Evolutionary conservation across 805 yeast genomes (phyloP).

Genomic region (Sugiyamaella americana): DNA sequence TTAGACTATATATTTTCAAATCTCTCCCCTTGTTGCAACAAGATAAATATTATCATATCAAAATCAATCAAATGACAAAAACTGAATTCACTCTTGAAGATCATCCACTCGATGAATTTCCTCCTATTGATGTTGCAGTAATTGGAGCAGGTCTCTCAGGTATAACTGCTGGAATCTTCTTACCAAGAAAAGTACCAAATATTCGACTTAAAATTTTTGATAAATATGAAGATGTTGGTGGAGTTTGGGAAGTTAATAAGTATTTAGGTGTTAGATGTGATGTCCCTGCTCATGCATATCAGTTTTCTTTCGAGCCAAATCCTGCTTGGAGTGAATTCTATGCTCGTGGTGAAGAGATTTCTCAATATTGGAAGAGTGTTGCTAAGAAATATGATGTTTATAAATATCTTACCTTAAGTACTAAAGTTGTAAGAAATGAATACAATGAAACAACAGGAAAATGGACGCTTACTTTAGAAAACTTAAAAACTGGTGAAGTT

Average conservation of each 20-base stretch:
- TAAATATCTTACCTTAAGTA: conserved; percentile 19
- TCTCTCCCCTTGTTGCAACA: too few species aligned
- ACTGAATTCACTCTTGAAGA: conserved; percentile 2
- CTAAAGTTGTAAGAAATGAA: conserved; percentile 18
- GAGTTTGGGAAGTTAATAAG: conserved; percentile 23
- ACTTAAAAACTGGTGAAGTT: conserved; percentile 9
- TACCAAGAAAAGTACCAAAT: conserved; percentile 22
- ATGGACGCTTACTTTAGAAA: conserved; percentile 8
- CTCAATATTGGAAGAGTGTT: conserved; percentile 21
- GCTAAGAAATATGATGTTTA: conserved; percentile 23
- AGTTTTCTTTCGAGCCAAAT: conserved; percentile 26
- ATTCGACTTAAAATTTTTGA: conserved; percentile 24
- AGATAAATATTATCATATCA: too few species aligned
- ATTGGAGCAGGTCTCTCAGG: conserved; percentile 31
- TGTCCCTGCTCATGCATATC: conserved; percentile 28
- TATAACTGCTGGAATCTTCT: conserved; percentile 21
- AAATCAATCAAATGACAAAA: too few species aligned
- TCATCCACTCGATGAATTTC: conserved; percentile 9
- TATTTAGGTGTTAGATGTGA: conserved; percentile 27
- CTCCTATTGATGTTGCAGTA: conserved; percentile 19
- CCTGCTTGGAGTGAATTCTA: conserved; percentile 25
- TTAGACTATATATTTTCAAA: too few species aligned
- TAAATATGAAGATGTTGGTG: conserved; percentile 26
- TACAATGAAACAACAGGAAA: conserved; percentile 16
- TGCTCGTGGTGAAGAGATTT: conserved; percentile 24